phyloP scores from a whole-genome alignment of 2,329 filamentous ascomycete species.

The Aspergillus quadrilineatus region DNA sequence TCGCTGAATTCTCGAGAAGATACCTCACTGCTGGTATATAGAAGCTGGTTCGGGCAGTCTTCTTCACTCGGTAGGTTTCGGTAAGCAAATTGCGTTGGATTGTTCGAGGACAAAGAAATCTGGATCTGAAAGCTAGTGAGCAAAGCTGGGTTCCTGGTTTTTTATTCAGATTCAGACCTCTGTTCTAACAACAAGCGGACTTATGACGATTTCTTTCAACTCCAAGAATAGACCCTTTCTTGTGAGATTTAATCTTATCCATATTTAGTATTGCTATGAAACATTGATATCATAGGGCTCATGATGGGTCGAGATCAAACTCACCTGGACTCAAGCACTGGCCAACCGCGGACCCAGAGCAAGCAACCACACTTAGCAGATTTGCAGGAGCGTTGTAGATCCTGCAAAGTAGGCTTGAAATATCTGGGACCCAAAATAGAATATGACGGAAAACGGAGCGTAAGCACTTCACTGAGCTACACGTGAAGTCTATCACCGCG shows the following conservation, averaged over 20 bases:
- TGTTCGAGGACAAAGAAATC: neutral
- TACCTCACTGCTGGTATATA: neutral
- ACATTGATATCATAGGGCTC: neutral
- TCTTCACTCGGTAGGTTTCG: neutral
- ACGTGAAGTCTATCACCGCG: neutral
- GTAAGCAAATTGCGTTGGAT: neutral
- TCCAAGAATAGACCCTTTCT: neutral
- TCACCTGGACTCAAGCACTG: neutral
- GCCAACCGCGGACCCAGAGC: neutral
- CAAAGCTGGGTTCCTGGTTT: neutral
- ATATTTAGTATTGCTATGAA: neutral
- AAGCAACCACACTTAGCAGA: neutral
- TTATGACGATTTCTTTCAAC: neutral
- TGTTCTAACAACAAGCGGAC: neutral
- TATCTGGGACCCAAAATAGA: neutral
- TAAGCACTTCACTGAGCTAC: slow-evolving; percentile 3
- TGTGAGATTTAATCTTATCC: neutral
- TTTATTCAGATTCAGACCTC: slow-evolving; percentile 6
- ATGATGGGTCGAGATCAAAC: neutral
- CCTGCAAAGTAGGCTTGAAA: neutral
- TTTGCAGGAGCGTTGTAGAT: neutral
- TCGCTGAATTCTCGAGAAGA: neutral
- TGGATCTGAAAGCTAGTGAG: neutral
- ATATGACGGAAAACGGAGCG: neutral
- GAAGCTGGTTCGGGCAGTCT: neutral